Evolutionary conservation across 257 asterid species (phyloP), one percentile per base, ranked within the genome.

Genomic region (Ilex aquifolium): DNA sequence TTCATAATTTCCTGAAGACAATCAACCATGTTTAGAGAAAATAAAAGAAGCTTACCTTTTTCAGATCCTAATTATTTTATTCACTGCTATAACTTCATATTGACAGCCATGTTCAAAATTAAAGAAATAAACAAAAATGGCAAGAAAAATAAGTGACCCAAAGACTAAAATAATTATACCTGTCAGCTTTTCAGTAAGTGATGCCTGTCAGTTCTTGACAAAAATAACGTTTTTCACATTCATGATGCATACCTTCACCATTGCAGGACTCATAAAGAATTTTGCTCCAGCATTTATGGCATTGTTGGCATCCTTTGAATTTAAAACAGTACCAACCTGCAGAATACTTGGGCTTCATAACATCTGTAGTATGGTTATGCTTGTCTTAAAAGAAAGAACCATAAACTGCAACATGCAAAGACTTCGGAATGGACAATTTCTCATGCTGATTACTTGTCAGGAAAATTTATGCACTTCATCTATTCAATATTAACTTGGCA

Each of bases 181-280:
- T 21, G 27, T 21, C 27, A 21, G 27, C 27, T 21, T 21, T 21
- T 21, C 27, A 21, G 27, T 21, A 21, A 21, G 27, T 21, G 27
- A 21, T 21, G 27, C 27, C 27, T 21, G 27, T 21, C 27, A 21
- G 27, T 21, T 21, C 27, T 21, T 21, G 17, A 58, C 31, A 58
- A 9, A 58, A 44, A 30, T 31, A 48, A 39, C 56, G 10, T 57
- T 4, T 16, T 11, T 32, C n/a, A 29, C 7, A 3, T 14, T 50
- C 14, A 5, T 1, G 55, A 55, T 58, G 39, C 51, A 49, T 77
- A 89, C 96, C 90, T 77, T 82, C 62, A 89, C 86, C 72, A 76
- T 77, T 61, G 82, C 94, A 74, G 97, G 97, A 60, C 95, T 85
- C 94, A 87, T 68, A 3, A 90, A 83, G 76, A 90, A 90, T 79